Evolutionary conservation across 306 rosid species (phyloP), one percentile per base, ranked within the genome.

Genomic region (Trifolium subterraneum): DNA sequence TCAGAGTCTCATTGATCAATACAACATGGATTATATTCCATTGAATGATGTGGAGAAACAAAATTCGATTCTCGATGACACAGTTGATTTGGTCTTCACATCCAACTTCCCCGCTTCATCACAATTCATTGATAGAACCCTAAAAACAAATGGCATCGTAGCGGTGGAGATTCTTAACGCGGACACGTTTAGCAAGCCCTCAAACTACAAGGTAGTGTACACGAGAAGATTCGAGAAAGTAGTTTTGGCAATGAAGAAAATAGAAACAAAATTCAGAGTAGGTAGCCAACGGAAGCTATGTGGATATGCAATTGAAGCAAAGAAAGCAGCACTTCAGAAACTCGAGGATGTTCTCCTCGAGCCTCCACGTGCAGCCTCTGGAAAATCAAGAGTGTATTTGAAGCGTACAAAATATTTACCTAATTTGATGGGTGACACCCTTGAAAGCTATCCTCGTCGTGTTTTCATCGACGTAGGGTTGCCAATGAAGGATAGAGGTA

Each of bases 271-370:
- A 3, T 0, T 20, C 3, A 14, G 48, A 1, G 19, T 55, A 10
- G 68, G 70, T 1, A 35, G 47, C 0, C 86, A 82, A 9, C 72
- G 97, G 22, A 80, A 82, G 59, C 70, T 89, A 2, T 70, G 64
- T 1, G 75, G 78, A 8, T 71, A 69, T 3, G 80, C 71, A 0
- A 25, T 78, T 0, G 90, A 82, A 9, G 90, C 93, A 0, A 93
- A 87, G 72, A 86, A 84, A 82, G 90, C 83, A 0, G 97, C 97
- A 3, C 72, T 93, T 33, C 81, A 82, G 66, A 85, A 90, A 8
- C 92, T 90, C 0, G 97, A 93, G 78, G 92, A 90, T 7, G 93
- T 93, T 14, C 90, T 93, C 7, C 86, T 93, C 1, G 96, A 90
- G 59, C 97, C 98, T 0, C 98, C 98, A 2, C 83, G 97, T 20